Base-by-base conservation (phyloP, 2,329 filamentous ascomycete genomes). In the Phaeosphaeriaceae sp. region DNA sequence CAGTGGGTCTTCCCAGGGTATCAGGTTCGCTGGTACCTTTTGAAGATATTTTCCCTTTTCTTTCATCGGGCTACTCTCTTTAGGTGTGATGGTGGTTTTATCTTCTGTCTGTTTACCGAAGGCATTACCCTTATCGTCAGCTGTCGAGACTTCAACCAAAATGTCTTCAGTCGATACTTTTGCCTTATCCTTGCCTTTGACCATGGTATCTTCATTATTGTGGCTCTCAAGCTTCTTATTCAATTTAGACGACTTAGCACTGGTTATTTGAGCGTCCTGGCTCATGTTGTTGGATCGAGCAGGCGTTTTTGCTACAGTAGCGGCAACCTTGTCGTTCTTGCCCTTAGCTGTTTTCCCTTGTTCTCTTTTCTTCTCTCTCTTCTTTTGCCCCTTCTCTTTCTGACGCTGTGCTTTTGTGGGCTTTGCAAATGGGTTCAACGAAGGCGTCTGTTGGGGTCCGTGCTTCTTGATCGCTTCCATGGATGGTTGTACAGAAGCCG, bases 301-400 rank as follows among this genome's bases (percentile, higher is more conserved):
- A 26, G 23, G 23, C 23, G 11, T 26, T 26, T 26, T 26, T n/a
- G 13, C 38, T 30, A 17, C 15, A 30, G 33, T 29, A 15, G 56
- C 58, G 12, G 58, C 53, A 4, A 48, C 42, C 42, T 62, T 61
- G 11, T 48, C 54, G 21, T 56, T 45, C 26, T 62, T 63, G 35
- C 51, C 56, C 26, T 60, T 42, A 7, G 8, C 52, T 9, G 45
- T 42, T 42, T 61, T 61, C 15, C 50, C 54, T 20, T 60, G 61
- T 38, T 59, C 56, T 30, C 60, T 70, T 48, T 58, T 64, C 37
- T 61, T 63, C 15, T 68, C 67, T 45, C 74, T 76, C 49, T 73
- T 73, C 56, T 71, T 74, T 18, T 66, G 63, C 16, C 69, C 58
- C 43, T 57, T 71, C 40, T 72, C 68, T 38, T 67, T 69, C 46